A percentile compares a stretch with the other conserved stretches of the same genome.
Conservation (phyloP, 2,329 filamentous ascomycete species). For the Alternaria tenuissima region DNA sequence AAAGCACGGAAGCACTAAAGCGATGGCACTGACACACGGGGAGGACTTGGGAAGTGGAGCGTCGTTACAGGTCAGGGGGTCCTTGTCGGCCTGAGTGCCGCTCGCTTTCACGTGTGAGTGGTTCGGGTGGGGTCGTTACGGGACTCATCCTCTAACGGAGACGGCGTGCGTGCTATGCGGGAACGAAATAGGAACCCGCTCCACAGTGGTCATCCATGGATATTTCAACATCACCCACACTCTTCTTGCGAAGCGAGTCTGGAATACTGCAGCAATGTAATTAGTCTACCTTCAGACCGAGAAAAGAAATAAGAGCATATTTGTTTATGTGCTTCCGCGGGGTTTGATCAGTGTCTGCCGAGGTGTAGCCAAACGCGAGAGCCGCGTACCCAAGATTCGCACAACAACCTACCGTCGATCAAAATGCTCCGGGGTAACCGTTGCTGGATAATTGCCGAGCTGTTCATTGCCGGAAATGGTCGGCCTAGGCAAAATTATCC, state of each 20-base stretch:
- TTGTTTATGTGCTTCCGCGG: background rate
- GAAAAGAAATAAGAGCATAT: background rate
- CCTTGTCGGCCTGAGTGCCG: background rate
- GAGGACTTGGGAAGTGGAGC: conserved; percentile 9
- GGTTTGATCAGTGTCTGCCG: background rate
- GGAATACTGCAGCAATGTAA: background rate
- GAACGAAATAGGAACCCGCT: conserved; percentile 9
- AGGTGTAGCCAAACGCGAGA: background rate
- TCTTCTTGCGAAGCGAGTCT: background rate
- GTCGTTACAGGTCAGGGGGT: conserved; percentile 1
- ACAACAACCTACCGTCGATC: background rate
- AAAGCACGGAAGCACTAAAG: background rate
- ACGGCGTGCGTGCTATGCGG: conserved; percentile 5
- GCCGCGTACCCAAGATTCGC: background rate
- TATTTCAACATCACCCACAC: background rate
- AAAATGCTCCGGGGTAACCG: conserved; percentile 1
- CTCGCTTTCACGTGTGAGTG: conserved; percentile 2
- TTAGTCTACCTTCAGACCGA: background rate
- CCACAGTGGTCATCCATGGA: conserved; percentile 5
- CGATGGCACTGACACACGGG: conserved; percentile 6
- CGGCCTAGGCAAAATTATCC: background rate
- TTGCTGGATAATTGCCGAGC: background rate
- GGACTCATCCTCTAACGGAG: background rate
- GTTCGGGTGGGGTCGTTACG: background rate
- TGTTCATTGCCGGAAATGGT: background rate